Evolutionary conservation across 257 asterid genomes (phyloP), one percentile per base, ranked within the genome.

Genomic region (Echium plantagineum): DNA sequence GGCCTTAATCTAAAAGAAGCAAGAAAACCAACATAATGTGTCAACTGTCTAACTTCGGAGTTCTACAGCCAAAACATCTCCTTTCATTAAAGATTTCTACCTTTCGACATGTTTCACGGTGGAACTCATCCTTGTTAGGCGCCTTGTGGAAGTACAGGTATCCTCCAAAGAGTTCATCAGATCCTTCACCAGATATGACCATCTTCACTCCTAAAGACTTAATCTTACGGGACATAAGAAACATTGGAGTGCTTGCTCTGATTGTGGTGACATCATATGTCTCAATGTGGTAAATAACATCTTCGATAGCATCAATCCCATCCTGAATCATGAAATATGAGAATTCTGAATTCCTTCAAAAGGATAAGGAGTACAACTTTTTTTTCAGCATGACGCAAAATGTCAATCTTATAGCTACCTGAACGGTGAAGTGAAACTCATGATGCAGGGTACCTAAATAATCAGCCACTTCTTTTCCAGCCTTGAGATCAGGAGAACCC

Each of bases 221-320:
- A 58, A 93, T 93, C 80, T 93, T 93, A 19, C 99, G 89, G 0
- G 99, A 89, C 93, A 93, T 93, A n/a, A 93, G 93, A 70, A 89
- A 93, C 97, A 93, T 93, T 3, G 99, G 99, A 17, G 96, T 89
- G 83, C 99, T 93, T 59, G 97, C 96, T 75, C 99, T 73, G 70
- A 93, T 84, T 26, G 99, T 93, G 13, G 97, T 89, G 55, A 89
- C 97, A 73, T 93, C 97, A 42, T 93, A 89, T 0, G 99, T 89
- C 77, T 93, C 99, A 2, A 85, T 72, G 58, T 93, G 99, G 68
- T 86, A 84, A 30, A 93, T 93, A 32, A 93, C 99, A 75, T 93
- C 99, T 77, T 93, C 99, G 67, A 93, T 84, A 2, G 99, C 99
- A 75, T 93, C 99, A 51, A 93, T 93, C 5, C 97, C 99, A 30